phyloP scores from a whole-genome alignment of 2,329 filamentous ascomycete species.

The Fonsecaea erecta region DNA sequence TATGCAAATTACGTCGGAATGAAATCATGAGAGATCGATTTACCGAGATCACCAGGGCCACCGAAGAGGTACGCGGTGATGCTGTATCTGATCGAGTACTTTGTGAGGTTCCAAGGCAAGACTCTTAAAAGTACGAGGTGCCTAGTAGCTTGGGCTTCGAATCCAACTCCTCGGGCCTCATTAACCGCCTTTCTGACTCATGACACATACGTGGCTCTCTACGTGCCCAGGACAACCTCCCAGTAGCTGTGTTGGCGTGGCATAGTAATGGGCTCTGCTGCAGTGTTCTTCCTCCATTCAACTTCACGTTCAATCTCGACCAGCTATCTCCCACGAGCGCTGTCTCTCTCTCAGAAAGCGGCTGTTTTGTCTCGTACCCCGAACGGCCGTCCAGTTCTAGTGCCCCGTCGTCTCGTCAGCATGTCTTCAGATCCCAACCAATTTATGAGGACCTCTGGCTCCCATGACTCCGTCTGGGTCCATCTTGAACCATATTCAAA shows the following conservation, averaged over 20 bases:
- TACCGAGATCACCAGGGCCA: background rate
- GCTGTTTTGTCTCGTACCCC: background rate
- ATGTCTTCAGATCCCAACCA: constrained; percentile 33
- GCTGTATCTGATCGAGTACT: background rate
- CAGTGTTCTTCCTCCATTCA: background rate
- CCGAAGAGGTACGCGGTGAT: background rate
- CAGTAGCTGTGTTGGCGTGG: background rate
- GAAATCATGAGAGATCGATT: background rate
- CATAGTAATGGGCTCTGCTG: background rate
- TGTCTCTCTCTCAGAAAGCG: background rate
- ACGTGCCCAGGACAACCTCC: background rate
- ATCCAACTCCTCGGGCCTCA: no score
- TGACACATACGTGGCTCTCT: background rate
- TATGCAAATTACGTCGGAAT: background rate
- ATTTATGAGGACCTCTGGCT: constrained; percentile 55
- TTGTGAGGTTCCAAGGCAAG: background rate
- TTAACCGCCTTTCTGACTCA: no score
- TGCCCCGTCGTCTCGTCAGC: background rate
- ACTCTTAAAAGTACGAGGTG: no score
- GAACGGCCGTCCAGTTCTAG: background rate
- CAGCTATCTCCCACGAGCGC: background rate
- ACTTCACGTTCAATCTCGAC: background rate
- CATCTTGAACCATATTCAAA: constrained; percentile 54
- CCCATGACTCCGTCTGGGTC: constrained; percentile 59
- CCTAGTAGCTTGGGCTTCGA: no score